Evolutionary conservation across 352 stramenopile species (phyloP), one percentile per base, ranked within the genome.

Genomic region (Phytophthora chlamydospora): DNA sequence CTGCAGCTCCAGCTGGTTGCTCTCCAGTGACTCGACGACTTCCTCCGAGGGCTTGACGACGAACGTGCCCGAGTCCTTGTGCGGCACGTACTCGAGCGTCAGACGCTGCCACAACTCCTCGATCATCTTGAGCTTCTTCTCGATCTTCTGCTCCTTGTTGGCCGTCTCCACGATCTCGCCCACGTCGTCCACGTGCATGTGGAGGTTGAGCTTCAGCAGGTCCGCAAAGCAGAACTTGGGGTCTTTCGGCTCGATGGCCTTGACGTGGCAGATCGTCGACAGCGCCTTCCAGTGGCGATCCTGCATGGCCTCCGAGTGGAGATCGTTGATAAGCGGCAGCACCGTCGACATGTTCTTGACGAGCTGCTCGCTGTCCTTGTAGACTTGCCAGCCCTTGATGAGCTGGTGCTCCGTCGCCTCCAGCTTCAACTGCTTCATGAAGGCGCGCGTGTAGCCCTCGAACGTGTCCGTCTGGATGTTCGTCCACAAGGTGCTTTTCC

Each of bases 301-400:
- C 50, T 97, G 88, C 81, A 99, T 98, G 24, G 94, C 89, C 52
- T 98, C 87, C 1, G 90, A 97, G 74, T 98, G 95, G 33, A 99
- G 75, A 49, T 98, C 96, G 50, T 97, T 97, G 66, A 99, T 97
- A 12, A 99, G 69, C 6, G 88, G 86, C 7, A 96, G 44, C 2
- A 96, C 87, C 0, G 79, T 85, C 29, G 85, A 70, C 88, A 95
- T 95, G 55, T 96, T 94, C 66, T 95, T 96, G 14, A 93, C 88
- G 7, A 93, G 68, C 58, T 93, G 79, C 46, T 96, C 86, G 0
- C 81, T 88, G 49, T 96, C 88, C 44, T 94, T 93, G 72, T 93
- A 94, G 9, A 92, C 86, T 60, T 95, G 85, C 88, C 88, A 96
- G 9, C 76, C 70, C 59, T 96, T 96, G 58, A 95, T 91, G 29